These are phyloP conservation scores for Umbelopsis ramanniana DNA, from an alignment of 192 early-diverging fungal species.

Conservation along the genomic window DNA sequence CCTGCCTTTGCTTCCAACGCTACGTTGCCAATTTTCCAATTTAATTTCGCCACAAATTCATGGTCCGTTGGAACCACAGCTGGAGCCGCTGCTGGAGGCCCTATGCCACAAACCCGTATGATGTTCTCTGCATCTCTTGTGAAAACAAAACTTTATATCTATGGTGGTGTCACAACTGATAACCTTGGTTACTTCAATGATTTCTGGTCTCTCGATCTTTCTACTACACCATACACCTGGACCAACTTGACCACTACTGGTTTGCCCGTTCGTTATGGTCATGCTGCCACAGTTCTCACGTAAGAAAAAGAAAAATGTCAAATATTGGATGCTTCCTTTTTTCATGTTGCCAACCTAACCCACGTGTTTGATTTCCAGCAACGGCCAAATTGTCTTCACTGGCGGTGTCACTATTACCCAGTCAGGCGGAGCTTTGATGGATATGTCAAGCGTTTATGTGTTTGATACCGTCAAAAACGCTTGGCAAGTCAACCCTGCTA, in stretches of 20 bases:
- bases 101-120: conserved; percentile 20
- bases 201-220: conserved; percentile 26
- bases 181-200: conserved; percentile 18
- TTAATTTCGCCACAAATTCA: conserved; percentile 7
- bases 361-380: conserved; percentile 23
- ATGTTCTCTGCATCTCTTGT: conserved; percentile 26
- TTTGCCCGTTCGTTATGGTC: conserved; percentile 27
- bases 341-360: not conserved
- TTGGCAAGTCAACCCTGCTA: conserved; percentile 16
- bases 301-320: conserved; percentile 9
- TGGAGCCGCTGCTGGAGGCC: not conserved
- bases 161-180: conserved; percentile 30
- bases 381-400: conserved; percentile 35
- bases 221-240: conserved; percentile 8
- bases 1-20: not conserved
- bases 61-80: conserved; percentile 20
- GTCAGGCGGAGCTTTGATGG: conserved; percentile 13
- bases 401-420: conserved; percentile 31
- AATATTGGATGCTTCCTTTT: not conserved
- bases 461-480: conserved; percentile 29
- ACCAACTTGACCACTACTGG: conserved; percentile 17
- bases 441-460: conserved; percentile 27
- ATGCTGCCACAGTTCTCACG: conserved; percentile 30
- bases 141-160: conserved; percentile 34
- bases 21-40: conserved; percentile 4